These are phyloP conservation scores for Monosporozyma solicola DNA, from an alignment of 805 yeast species.

Conservation along the genomic window DNA sequence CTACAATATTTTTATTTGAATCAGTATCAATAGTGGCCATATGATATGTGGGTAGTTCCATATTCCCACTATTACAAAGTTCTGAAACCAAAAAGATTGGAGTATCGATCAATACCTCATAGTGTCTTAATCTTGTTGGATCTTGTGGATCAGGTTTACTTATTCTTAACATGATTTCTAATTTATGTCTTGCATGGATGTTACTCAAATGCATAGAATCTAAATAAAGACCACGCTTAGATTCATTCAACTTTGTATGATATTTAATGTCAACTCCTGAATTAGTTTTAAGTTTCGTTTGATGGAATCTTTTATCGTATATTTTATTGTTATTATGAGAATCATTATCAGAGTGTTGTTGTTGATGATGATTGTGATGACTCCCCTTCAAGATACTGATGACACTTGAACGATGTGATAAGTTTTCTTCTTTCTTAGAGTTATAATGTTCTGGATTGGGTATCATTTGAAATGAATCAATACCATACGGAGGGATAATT, in stretches of 20 bases:
- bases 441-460: slow-evolving; percentile 11
- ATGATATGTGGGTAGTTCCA: slow-evolving; percentile 33
- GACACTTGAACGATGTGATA: slow-evolving; percentile 11
- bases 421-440: not conserved
- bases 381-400: slow-evolving; percentile 15
- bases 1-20: slow-evolving; percentile 10
- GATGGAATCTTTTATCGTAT: slow-evolving; percentile 6
- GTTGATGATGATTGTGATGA: not conserved
- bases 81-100: slow-evolving; percentile 50
- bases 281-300: slow-evolving; percentile 13
- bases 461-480: slow-evolving; percentile 20
- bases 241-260: slow-evolving; percentile 15
- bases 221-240: slow-evolving; percentile 40
- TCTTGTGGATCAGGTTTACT: slow-evolving; percentile 48
- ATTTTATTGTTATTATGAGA: not conserved
- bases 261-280: slow-evolving; percentile 15
- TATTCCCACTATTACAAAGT: slow-evolving; percentile 30
- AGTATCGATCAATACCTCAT: slow-evolving; percentile 73
- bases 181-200: slow-evolving; percentile 52
- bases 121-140: slow-evolving; percentile 50
- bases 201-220: slow-evolving; percentile 53
- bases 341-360: not conserved
- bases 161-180: slow-evolving; percentile 62
- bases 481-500: slow-evolving; percentile 30
- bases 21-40: slow-evolving; percentile 13